A percentile compares a stretch with the other conserved stretches of the same genome.
These are phyloP conservation scores for Verticillium zaregamsianum DNA, from an alignment of 2,329 filamentous ascomycete species.

Conservation along the genomic window DNA sequence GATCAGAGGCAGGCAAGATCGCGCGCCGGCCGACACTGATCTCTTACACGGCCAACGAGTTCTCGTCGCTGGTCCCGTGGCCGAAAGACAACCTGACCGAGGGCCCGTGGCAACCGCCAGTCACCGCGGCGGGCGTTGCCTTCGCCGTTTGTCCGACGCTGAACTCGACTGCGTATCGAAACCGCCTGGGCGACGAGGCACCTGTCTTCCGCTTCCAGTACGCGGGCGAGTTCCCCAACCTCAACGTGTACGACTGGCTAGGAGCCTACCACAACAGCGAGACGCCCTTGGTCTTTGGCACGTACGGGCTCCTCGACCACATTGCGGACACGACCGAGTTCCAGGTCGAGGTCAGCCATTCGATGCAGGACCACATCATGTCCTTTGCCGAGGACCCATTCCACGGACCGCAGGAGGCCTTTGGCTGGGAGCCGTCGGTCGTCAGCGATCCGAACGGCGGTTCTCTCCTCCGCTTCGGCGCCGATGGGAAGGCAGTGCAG, in stretches of 20 bases:
- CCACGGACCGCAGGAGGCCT: constrained; percentile 15
- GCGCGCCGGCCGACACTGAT: constrained; percentile 24
- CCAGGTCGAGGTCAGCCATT: constrained; percentile 16
- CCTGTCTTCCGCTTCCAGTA: constrained; percentile 35
- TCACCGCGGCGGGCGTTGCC: constrained; percentile 8
- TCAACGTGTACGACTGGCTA: constrained; percentile 31
- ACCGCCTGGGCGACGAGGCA: constrained; percentile 15
- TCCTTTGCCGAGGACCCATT: constrained; percentile 21
- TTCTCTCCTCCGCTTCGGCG: constrained; percentile 9
- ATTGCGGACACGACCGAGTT: constrained; percentile 18
- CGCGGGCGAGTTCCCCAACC: constrained; percentile 35
- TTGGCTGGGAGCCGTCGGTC: constrained; percentile 14
- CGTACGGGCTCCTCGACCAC: constrained; percentile 21
- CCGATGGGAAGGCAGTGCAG: constrained; percentile 14
- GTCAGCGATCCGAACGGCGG: constrained; percentile 15
- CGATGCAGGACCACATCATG: constrained; percentile 22
- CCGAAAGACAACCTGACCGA: constrained; percentile 21
- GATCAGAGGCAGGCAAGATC: constrained; percentile 17
- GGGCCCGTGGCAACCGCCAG: constrained; percentile 18
- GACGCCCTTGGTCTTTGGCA: constrained; percentile 32
- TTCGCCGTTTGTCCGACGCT: constrained; percentile 22
- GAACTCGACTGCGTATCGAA: constrained; percentile 21
- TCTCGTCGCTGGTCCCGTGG: constrained; percentile 20
- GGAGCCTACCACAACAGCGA: constrained; percentile 37
- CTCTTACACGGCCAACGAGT: constrained; percentile 27